Base-by-base conservation (phyloP, 1,139 yeast species). In the Debaryomyces singareniensis region DNA sequence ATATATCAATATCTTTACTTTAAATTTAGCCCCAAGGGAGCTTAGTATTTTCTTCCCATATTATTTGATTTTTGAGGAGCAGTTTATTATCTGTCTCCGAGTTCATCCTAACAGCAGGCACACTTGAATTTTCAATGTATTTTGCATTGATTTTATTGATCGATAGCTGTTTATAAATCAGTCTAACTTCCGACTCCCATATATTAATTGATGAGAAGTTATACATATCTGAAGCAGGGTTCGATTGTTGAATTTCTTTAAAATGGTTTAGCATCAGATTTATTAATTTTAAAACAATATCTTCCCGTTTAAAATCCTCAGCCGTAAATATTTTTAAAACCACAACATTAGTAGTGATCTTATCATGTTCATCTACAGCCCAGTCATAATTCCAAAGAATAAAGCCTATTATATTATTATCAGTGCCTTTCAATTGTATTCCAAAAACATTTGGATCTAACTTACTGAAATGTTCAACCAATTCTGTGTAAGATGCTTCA, bases 1-100 rank as follows among this genome's bases (percentile, higher is more conserved):
- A n/a, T n/a, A n/a, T n/a, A n/a, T n/a, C n/a, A n/a, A n/a, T n/a
- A n/a, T n/a, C n/a, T n/a, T n/a, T n/a, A n/a, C n/a, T n/a, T n/a
- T n/a, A n/a, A n/a, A 7, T 18, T 18, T n/a, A 68, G 38, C 65
- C 67, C 74, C 74, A 68, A 4, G 69, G 61, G 30, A 68, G 43
- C 41, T 68, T 68, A 30, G 52, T 61, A 39, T 68, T 68, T 25
- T 58, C 58, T 38, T 61, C 72, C 74, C 74, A 68, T 14, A 65
- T 43, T 11, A 63, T 33, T 1, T 55, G 43, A 2, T 58, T 64
- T 5, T 34, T 33, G 25, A 36, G 32, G 29, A 62, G 42, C 24
- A 41, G 34, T 5, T 42, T 35, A 22, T 62, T 53, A 10, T 57
- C 63, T 2, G 29, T 35, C 2, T 37, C 36, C 24, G 49, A 41